phyloP scores from a whole-genome alignment of 257 asterid species.

The Coffea eugenioides region DNA sequence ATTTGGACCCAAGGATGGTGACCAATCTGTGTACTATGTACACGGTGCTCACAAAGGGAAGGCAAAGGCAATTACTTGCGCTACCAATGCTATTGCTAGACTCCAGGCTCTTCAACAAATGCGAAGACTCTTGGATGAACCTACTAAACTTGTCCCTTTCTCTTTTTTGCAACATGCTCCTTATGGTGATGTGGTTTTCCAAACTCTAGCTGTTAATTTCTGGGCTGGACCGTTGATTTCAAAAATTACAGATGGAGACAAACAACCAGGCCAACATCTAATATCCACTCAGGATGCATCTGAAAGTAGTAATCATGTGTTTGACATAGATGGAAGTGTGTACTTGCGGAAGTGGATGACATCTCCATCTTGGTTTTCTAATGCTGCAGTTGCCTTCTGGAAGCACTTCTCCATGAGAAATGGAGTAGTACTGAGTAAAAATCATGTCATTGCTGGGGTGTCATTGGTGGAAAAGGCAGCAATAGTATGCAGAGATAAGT shows the following conservation, averaged over 20 bases:
- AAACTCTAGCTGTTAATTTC: constrained; percentile 81
- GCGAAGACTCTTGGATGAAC: constrained; percentile 60
- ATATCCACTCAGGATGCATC: constrained; percentile 38
- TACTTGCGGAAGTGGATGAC: constrained; percentile 89
- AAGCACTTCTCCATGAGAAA: constrained; percentile 16
- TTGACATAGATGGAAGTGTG: constrained; percentile 84
- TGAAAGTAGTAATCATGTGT: constrained; percentile 47
- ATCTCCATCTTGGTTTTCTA: constrained; percentile 78
- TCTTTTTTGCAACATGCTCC: constrained; percentile 74
- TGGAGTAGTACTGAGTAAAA: constrained; percentile 81
- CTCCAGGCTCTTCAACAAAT: constrained; percentile 87
- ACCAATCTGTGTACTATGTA: constrained; percentile 52
- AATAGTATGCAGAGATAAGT: constrained; percentile 63
- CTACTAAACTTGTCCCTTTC: constrained; percentile 73
- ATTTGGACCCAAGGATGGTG: constrained; percentile 73
- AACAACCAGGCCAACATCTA: constrained; percentile 26
- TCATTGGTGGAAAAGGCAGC: constrained; percentile 79
- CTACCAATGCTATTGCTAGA: constrained; percentile 66
- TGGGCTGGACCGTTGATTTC: constrained; percentile 83
- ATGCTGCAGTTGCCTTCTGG: constrained; percentile 72
- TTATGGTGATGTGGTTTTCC: constrained; percentile 71
- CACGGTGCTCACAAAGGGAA: constrained; percentile 81
- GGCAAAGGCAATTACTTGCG: constrained; percentile 54
- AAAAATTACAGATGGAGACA: constrained; percentile 31
- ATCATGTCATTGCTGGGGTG: constrained; percentile 67